These are phyloP conservation scores for Aspergillus saccharolyticus DNA, from an alignment of 495 filamentous ascomycete species.

Conservation along the genomic window DNA sequence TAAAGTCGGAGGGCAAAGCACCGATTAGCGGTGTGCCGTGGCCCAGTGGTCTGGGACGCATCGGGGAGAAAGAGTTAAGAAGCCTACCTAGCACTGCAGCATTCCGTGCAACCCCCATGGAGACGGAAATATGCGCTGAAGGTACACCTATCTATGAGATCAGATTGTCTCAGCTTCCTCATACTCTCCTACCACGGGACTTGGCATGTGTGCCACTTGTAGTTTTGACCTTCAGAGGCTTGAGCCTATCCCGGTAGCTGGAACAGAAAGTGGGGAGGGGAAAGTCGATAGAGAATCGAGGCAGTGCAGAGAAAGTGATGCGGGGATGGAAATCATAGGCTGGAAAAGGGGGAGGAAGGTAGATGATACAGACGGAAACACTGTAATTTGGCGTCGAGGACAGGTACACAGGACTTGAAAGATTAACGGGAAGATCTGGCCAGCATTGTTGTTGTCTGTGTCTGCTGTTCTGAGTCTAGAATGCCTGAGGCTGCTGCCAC, in stretches of 20 bases:
- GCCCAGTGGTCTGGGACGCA: background rate
- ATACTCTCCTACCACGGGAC: background rate
- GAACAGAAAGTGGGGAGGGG: conserved; percentile 6
- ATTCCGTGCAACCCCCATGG: background rate
- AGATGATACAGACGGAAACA: no score
- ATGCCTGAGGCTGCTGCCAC: background rate
- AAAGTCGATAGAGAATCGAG: background rate
- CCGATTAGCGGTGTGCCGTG: background rate
- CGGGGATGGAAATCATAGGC: background rate
- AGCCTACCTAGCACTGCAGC: no score
- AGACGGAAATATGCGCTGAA: background rate
- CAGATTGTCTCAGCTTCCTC: background rate
- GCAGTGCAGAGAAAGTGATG: background rate
- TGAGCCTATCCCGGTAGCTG: conserved; percentile 14
- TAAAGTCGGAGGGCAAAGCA: background rate
- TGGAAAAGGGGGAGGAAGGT: background rate
- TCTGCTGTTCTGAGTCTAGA: background rate
- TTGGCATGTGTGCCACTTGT: conserved; percentile 17
- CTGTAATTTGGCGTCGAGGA: no score
- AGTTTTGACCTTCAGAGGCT: conserved; percentile 9
- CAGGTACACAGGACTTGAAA: background rate
- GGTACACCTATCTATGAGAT: no score
- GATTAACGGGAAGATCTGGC: background rate
- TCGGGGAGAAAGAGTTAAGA: background rate
- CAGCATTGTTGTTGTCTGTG: background rate